Conservation (phyloP, 345 rosid genomes). For the Eucalyptus viminalis region DNA sequence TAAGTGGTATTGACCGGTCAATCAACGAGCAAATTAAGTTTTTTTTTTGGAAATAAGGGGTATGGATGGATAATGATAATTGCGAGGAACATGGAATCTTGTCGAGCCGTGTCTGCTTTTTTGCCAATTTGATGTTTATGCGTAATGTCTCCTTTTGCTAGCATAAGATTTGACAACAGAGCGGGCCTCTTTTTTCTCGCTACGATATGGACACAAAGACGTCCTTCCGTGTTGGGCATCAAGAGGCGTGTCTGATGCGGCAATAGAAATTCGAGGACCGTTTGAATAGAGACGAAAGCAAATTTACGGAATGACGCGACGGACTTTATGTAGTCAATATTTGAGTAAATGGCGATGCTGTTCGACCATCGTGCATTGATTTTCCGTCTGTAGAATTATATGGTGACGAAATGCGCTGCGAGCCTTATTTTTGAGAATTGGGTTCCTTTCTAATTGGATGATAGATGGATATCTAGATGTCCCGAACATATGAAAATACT, state of each 20-base stretch:
- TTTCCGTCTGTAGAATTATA: not conserved
- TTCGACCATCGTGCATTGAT: not conserved
- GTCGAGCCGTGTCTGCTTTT: not conserved
- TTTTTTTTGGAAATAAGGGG: not conserved
- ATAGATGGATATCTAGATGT: not conserved
- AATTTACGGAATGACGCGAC: not conserved
- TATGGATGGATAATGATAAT: not conserved
- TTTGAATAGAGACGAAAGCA: not conserved
- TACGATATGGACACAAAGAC: not conserved
- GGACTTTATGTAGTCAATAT: not conserved
- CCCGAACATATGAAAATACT: not conserved
- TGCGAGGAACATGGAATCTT: not conserved
- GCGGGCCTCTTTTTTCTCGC: not conserved
- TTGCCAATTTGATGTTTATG: not conserved
- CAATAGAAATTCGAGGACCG: not conserved
- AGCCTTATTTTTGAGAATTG: not conserved
- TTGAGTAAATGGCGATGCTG: not conserved
- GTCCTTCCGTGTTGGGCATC: not conserved
- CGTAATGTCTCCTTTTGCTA: not conserved
- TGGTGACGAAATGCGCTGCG: not conserved
- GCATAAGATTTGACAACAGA: not conserved
- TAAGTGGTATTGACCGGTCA: not conserved
- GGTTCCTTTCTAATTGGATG: rapidly evolving
- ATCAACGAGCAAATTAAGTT: not conserved
- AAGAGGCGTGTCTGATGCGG: not conserved